These are phyloP conservation scores for Nitzschia inconspicua DNA, from an alignment of 108 stramenopile species.

Conservation along the genomic window DNA sequence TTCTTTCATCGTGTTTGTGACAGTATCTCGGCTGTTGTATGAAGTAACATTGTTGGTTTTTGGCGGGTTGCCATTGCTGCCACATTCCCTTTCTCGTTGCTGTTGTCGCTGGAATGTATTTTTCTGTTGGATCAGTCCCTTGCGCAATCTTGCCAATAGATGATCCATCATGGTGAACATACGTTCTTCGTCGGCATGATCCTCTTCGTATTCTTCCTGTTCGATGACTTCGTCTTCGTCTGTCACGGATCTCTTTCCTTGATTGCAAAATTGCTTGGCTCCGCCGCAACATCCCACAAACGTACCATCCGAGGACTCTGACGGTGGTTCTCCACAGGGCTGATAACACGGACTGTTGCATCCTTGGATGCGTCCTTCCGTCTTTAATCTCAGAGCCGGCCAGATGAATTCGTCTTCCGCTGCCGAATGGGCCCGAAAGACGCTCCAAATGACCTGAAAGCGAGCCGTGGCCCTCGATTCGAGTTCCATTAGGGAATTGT, in stretches of 20 bases:
- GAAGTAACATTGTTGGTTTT: not conserved
- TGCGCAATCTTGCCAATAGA: slow-evolving; percentile 54
- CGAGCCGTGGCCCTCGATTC: slow-evolving; percentile 72
- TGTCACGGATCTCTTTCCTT: not conserved
- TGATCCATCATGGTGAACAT: slow-evolving; percentile 80
- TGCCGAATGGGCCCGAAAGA: slow-evolving; percentile 92
- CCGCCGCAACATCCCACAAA: not conserved
- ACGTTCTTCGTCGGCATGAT: slow-evolving; percentile 88
- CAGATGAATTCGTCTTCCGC: slow-evolving; percentile 97
- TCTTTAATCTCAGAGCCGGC: slow-evolving; percentile 85
- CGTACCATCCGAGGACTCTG: not conserved
- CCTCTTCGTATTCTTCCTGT: slow-evolving; percentile 90
- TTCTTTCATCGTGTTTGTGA: slow-evolving; percentile 39
- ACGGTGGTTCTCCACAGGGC: slow-evolving; percentile 8
- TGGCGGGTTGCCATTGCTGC: not conserved
- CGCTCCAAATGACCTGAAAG: slow-evolving; percentile 91
- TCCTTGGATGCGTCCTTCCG: slow-evolving; percentile 40
- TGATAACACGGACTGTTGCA: slow-evolving; percentile 16
- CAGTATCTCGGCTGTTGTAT: slow-evolving; percentile 17
- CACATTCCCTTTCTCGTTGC: not conserved
- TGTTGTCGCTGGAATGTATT: slow-evolving; percentile 1
- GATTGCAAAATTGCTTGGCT: not conserved
- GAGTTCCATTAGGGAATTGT: slow-evolving; percentile 34
- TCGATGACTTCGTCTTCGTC: slow-evolving; percentile 49
- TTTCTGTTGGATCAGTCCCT: slow-evolving; percentile 29